phyloP scores from a whole-genome alignment of 179 eudicot genomes.

The Spinacia oleracea region DNA sequence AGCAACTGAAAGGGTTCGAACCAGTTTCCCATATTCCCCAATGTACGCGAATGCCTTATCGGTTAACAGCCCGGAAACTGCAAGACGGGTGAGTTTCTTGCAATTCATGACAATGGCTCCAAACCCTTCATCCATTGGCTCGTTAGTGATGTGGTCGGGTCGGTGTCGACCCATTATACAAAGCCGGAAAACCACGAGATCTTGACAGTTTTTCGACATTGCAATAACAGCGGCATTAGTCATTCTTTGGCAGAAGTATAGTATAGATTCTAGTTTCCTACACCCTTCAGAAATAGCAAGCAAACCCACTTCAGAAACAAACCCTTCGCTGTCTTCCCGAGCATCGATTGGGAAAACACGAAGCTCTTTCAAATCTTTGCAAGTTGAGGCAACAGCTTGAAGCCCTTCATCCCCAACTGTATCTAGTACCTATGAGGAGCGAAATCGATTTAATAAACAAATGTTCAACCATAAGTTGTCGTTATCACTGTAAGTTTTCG shows the following conservation, averaged over 20 bases:
- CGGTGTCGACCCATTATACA: slow-evolving; percentile 80
- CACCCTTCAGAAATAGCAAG: slow-evolving; percentile 84
- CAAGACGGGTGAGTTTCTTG: slow-evolving; percentile 77
- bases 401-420: slow-evolving; percentile 86
- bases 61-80: slow-evolving; percentile 78
- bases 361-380: slow-evolving; percentile 74
- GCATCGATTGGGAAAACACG: slow-evolving; percentile 89
- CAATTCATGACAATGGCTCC: slow-evolving; percentile 94
- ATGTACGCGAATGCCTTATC: slow-evolving; percentile 74
- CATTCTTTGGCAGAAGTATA: slow-evolving; percentile 88
- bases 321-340: slow-evolving; percentile 65
- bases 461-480: neutral
- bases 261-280: slow-evolving; percentile 57
- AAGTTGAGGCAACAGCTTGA: slow-evolving; percentile 72
- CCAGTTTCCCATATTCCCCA: slow-evolving; percentile 66
- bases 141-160: slow-evolving; percentile 65
- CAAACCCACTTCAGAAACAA: slow-evolving; percentile 80
- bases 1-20: slow-evolving; percentile 77
- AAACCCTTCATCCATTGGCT: slow-evolving; percentile 94
- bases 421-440: slow-evolving; percentile 59
- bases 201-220: slow-evolving; percentile 74
- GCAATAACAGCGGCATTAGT: slow-evolving; percentile 85
- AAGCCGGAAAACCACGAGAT: slow-evolving; percentile 77
- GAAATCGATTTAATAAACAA: neutral
- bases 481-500: too few species aligned